These are phyloP conservation scores for Croton laevigatus DNA, from an alignment of 441 rosid species.

Conservation along the genomic window DNA sequence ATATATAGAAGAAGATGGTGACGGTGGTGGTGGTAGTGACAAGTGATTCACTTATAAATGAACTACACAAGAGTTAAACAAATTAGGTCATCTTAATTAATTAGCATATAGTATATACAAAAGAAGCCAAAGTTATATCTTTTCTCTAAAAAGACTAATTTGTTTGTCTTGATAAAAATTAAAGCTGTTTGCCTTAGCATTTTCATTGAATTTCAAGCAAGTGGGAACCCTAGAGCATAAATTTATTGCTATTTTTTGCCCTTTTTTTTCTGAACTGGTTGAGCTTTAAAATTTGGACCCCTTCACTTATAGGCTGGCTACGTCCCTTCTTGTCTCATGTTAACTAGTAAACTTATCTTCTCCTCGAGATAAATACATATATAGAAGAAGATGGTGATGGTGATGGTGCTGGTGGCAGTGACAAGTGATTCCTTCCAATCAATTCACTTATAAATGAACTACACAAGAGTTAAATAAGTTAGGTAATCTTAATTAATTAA, in stretches of 20 bases:
- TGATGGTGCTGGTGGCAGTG: no score
- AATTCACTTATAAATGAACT: background rate
- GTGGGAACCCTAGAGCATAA: no score
- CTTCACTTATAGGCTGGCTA: no score
- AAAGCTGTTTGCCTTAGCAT: background rate
- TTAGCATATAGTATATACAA: background rate
- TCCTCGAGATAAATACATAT: background rate
- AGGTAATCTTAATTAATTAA: background rate
- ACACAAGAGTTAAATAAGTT: background rate
- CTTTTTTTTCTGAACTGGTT: no score
- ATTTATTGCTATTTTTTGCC: no score
- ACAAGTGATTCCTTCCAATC: no score
- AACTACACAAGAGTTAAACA: background rate
- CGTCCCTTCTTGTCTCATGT: background rate
- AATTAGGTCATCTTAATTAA: constrained; percentile 3
- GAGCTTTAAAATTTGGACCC: no score
- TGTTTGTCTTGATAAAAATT: background rate
- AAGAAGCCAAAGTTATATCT: background rate
- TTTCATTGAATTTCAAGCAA: background rate
- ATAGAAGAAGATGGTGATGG: no score
- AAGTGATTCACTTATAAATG: background rate
- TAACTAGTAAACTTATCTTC: background rate
- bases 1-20: no score
- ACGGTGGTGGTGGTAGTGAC: no score
- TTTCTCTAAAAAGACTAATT: no score